These are phyloP conservation scores for Podaxis sp. DNA, from an alignment of 768 basidiomycete species.

Conservation along the genomic window DNA sequence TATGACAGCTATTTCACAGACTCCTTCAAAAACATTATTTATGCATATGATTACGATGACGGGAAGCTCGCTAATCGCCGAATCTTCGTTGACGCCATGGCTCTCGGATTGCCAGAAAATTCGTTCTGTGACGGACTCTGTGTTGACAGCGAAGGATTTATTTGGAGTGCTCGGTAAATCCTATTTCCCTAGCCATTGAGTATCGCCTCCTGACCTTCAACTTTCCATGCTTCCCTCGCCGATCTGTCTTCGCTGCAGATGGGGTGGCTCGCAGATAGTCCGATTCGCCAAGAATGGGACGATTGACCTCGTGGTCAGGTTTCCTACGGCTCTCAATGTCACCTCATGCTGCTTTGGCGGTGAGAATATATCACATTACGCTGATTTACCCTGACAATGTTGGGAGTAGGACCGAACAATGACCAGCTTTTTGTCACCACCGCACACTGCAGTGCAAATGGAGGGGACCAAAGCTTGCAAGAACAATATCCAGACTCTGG, in stretches of 20 bases:
- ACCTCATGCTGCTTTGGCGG: slow-evolving; percentile 75
- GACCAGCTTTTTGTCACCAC: slow-evolving; percentile 67
- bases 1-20: slow-evolving; percentile 67
- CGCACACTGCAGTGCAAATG: slow-evolving; percentile 59
- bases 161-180: slow-evolving; percentile 61
- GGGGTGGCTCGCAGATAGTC: slow-evolving; percentile 62
- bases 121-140: slow-evolving; percentile 68
- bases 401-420: slow-evolving; percentile 48
- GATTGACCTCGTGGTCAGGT: slow-evolving; percentile 54
- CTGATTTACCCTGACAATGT: slow-evolving; percentile 5
- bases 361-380: slow-evolving; percentile 22
- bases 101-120: slow-evolving; percentile 47
- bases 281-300: slow-evolving; percentile 54
- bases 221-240: slow-evolving; percentile 13
- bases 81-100: slow-evolving; percentile 55
- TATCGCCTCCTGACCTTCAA: slow-evolving; percentile 12
- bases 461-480: slow-evolving; percentile 52
- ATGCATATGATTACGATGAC: slow-evolving; percentile 63
- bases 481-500: slow-evolving; percentile 54
- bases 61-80: slow-evolving; percentile 59
- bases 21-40: slow-evolving; percentile 63
- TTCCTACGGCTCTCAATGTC: slow-evolving; percentile 63
- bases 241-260: slow-evolving; percentile 34
- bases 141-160: slow-evolving; percentile 58
- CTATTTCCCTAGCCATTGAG: neutral